These are phyloP conservation scores for Didymellaceae sp. DNA, from an alignment of 2,329 filamentous ascomycete species.

Conservation along the genomic window DNA sequence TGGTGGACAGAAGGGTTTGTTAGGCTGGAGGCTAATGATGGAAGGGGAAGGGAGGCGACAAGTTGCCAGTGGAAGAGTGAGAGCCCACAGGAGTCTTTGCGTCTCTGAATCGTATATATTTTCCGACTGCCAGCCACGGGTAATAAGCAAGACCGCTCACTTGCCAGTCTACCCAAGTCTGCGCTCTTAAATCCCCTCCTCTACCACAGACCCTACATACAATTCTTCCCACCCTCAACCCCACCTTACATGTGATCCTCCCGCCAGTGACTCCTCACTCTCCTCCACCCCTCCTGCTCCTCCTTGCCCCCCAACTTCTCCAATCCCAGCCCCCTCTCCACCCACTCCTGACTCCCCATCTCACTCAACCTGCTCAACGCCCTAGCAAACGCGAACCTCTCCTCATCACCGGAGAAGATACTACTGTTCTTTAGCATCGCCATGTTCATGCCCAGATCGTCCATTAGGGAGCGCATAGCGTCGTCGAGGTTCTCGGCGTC, in stretches of 20 bases:
- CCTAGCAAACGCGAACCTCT: constrained; percentile 92
- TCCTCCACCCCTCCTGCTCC: constrained; percentile 70
- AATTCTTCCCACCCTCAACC: background rate
- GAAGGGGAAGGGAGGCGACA: no score
- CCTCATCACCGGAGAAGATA: constrained; percentile 93
- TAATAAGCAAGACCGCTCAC: no score
- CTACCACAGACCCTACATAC: no score
- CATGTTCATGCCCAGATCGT: constrained; percentile 86
- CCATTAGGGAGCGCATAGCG: constrained; percentile 80
- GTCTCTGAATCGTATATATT: no score
- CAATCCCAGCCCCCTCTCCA: constrained; percentile 75
- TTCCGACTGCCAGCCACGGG: no score
- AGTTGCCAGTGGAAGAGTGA: no score
- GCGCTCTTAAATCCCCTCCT: no score
- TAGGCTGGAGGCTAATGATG: no score
- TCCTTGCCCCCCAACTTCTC: constrained; percentile 69
- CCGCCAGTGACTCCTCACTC: constrained; percentile 70
- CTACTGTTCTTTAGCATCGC: constrained; percentile 81
- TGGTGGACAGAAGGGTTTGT: no score
- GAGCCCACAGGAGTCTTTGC: no score
- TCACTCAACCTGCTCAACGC: constrained; percentile 84
- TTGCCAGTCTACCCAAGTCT: no score
- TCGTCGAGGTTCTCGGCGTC: constrained; percentile 65
- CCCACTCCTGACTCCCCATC: constrained; percentile 96
- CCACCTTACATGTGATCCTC: constrained; percentile 48